phyloP scores from a whole-genome alignment of 2,329 filamentous ascomycete species.

The Epichloe festucae region DNA sequence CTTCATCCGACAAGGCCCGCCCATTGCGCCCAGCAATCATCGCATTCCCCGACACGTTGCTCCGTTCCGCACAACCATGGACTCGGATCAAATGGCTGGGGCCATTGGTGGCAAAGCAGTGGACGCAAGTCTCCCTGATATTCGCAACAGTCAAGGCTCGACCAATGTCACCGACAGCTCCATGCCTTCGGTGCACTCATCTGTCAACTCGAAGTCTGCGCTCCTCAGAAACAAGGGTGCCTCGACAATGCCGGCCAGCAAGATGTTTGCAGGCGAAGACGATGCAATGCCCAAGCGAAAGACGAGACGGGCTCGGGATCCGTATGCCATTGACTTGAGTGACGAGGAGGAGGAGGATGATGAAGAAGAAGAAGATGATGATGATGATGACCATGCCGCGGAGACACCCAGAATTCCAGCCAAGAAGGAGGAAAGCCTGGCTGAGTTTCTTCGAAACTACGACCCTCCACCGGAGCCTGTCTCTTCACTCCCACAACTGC shows the following conservation, averaged over 20 bases:
- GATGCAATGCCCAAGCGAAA: constrained; percentile 56
- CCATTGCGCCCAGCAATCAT: constrained; percentile 43
- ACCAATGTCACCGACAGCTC: constrained; percentile 46
- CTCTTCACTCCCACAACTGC: constrained; percentile 18
- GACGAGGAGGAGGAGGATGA: constrained; percentile 35
- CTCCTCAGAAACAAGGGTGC: constrained; percentile 36
- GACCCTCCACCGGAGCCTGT: constrained; percentile 47
- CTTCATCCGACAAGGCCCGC: constrained; percentile 82
- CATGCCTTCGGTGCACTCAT: constrained; percentile 44
- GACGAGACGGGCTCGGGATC: constrained; percentile 68
- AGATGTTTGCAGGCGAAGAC: constrained; percentile 35
- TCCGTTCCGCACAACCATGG: constrained; percentile 73
- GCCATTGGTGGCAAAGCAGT: constrained; percentile 42
- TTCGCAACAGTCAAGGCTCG: constrained; percentile 44
- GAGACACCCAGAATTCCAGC: constrained; percentile 25
- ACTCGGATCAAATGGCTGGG: constrained; percentile 61
- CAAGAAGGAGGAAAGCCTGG: constrained; percentile 52
- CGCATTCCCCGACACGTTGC: constrained; percentile 69
- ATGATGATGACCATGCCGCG: constrained; percentile 36
- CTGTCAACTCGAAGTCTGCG: constrained; percentile 62
- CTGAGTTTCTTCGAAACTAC: constrained; percentile 60
- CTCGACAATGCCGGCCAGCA: constrained; percentile 15
- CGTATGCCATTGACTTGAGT: constrained; percentile 81
- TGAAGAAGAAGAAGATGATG: constrained; percentile 36
- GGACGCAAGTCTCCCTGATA: constrained; percentile 43